Percentiles rank a stretch among this genome's conserved stretches.
Evolutionary conservation across 768 basidiomycete genomes (phyloP).

Genomic region (Lentinula detonsa): DNA sequence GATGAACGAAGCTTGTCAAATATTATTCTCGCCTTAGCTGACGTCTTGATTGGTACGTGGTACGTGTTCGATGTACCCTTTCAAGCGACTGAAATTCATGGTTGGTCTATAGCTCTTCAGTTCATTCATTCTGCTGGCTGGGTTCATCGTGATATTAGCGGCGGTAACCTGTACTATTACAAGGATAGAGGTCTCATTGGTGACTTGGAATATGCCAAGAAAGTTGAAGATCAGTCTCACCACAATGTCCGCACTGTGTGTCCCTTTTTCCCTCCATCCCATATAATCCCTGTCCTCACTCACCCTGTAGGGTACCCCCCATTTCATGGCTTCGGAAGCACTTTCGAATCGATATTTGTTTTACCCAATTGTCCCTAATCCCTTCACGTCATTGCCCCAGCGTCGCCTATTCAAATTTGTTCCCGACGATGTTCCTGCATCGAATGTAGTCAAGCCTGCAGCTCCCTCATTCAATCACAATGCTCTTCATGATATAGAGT

Average conservation of each 20-base stretch:
- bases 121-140: background rate
- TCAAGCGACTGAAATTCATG: background rate
- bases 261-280: fast-evolving
- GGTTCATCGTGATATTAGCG: background rate
- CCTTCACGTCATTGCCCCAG: too few species aligned
- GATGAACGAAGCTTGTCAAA: background rate
- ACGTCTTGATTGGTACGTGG: background rate
- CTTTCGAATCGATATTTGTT: background rate
- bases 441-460: background rate
- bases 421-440: too few species aligned
- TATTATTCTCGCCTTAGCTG: background rate
- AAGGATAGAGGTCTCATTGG: background rate
- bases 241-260: background rate
- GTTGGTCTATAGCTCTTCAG: background rate
- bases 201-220: background rate
- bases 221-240: background rate
- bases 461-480: background rate
- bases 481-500: background rate
- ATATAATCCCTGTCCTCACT: background rate
- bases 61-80: too few species aligned
- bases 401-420: too few species aligned
- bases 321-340: background rate
- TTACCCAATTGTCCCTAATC: too few species aligned
- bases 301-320: background rate
- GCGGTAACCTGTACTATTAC: background rate